Conservation (phyloP, 2,329 filamentous ascomycete species). For the Neofusicoccum laricinum region DNA sequence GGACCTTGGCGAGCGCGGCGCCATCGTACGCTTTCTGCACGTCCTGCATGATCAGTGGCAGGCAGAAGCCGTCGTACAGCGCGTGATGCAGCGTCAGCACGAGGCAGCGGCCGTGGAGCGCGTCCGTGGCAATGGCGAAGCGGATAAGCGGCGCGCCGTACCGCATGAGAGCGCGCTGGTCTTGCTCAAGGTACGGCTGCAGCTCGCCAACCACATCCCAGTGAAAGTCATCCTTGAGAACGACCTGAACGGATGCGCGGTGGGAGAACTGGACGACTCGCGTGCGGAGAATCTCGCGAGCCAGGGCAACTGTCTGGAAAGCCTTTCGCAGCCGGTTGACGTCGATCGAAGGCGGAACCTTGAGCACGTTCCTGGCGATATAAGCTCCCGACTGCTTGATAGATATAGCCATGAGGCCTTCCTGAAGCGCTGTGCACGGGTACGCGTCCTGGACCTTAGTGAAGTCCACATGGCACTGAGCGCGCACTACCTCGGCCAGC, state of each 20-base stretch:
- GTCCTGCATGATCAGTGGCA: slow-evolving; percentile 29
- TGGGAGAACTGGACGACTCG: slow-evolving; percentile 34
- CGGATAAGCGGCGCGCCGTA: slow-evolving; percentile 28
- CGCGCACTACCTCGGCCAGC: background rate
- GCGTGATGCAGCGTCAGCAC: slow-evolving; percentile 38
- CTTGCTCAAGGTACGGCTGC: slow-evolving; percentile 24
- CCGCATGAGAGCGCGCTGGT: slow-evolving; percentile 27
- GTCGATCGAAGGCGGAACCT: slow-evolving; percentile 26
- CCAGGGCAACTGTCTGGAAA: slow-evolving; percentile 46
- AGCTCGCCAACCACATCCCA: slow-evolving; percentile 19
- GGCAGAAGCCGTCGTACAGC: slow-evolving; percentile 36
- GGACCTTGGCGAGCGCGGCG: background rate
- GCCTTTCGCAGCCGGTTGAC: slow-evolving; percentile 41
- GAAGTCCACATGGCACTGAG: background rate
- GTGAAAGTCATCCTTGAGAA: slow-evolving; percentile 23
- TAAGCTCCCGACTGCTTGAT: slow-evolving; percentile 52
- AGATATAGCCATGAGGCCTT: slow-evolving; percentile 54
- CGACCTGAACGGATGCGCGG: slow-evolving; percentile 32
- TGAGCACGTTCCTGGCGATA: slow-evolving; percentile 33
- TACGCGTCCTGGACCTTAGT: slow-evolving; percentile 48
- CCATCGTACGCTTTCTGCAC: slow-evolving; percentile 29
- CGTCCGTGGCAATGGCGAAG: slow-evolving; percentile 25
- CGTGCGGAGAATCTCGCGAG: slow-evolving; percentile 48
- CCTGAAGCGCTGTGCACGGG: slow-evolving; percentile 55
- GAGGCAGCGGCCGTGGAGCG: slow-evolving; percentile 24